These are phyloP conservation scores for Diplosphaera chodatii DNA, from an alignment of 139 green algal genomes.

Conservation along the genomic window DNA sequence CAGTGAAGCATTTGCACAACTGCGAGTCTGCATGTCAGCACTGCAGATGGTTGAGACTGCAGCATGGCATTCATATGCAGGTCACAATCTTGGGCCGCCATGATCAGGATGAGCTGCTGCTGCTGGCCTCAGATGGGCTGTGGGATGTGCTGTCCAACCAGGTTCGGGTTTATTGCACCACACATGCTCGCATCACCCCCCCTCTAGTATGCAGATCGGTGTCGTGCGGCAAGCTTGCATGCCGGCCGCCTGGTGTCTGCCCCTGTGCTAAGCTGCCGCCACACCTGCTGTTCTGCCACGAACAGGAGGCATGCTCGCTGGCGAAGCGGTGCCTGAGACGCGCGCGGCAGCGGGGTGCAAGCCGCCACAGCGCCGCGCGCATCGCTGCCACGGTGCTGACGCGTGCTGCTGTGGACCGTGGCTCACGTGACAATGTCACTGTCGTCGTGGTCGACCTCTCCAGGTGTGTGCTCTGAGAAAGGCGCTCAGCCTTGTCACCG, in stretches of 20 bases:
- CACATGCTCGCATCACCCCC: no score
- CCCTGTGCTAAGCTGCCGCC: no score
- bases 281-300: no score
- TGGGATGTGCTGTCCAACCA: constrained; percentile 75
- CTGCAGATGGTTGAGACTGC: background rate
- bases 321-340: constrained; percentile 50
- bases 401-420: constrained; percentile 51
- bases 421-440: constrained; percentile 59
- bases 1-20: no score
- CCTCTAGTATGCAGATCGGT: no score
- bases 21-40: background rate
- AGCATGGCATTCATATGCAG: constrained; percentile 23
- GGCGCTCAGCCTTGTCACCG: no score
- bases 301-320: constrained; percentile 20
- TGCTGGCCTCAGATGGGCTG: constrained; percentile 67
- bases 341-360: constrained; percentile 26
- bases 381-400: constrained; percentile 63
- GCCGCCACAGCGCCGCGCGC: constrained; percentile 18
- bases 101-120: constrained; percentile 54
- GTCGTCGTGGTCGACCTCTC: constrained; percentile 59
- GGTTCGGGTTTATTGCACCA: no score
- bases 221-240: no score
- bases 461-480: background rate
- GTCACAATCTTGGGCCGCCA: constrained; percentile 49
- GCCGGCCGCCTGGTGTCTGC: no score